phyloP scores from a whole-genome alignment of 1,284 basidiomycete genomes.

The Inonotus obliquus region DNA sequence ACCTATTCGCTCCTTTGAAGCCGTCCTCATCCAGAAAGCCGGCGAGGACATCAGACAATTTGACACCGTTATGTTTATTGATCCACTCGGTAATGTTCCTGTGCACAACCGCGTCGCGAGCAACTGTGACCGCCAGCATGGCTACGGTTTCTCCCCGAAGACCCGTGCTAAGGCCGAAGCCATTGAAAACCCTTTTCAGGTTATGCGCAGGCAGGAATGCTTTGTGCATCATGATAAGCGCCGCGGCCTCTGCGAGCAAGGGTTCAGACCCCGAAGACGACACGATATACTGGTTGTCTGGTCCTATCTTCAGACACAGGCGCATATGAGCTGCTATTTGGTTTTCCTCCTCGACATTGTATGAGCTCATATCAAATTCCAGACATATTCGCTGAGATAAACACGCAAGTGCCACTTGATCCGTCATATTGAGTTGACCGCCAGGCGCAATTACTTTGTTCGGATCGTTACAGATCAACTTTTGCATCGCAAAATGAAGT shows the following conservation, averaged over 20 bases:
- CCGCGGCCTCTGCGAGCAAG: neutral
- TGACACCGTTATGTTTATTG: neutral
- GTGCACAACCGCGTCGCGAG: neutral
- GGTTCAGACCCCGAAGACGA: neutral
- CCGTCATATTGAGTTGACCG: neutral
- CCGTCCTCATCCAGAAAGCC: neutral
- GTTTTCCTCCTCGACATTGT: neutral
- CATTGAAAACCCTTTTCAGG: neutral
- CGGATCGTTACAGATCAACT: neutral
- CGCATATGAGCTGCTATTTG: constrained; percentile 1
- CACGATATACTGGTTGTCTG: neutral
- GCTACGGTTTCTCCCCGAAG: neutral
- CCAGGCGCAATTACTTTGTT: neutral
- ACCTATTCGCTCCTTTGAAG: neutral
- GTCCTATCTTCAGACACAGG: neutral
- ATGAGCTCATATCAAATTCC: neutral
- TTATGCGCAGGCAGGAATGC: constrained; percentile 4
- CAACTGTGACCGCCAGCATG: neutral
- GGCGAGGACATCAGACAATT: neutral
- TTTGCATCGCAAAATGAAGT: neutral
- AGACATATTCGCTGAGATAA: neutral
- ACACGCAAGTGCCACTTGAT: neutral
- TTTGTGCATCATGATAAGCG: neutral
- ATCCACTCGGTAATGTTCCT: neutral
- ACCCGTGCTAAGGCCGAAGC: neutral